These are phyloP conservation scores for Suhomyces xylopsoci DNA, from an alignment of 805 yeast genomes.

Conservation along the genomic window DNA sequence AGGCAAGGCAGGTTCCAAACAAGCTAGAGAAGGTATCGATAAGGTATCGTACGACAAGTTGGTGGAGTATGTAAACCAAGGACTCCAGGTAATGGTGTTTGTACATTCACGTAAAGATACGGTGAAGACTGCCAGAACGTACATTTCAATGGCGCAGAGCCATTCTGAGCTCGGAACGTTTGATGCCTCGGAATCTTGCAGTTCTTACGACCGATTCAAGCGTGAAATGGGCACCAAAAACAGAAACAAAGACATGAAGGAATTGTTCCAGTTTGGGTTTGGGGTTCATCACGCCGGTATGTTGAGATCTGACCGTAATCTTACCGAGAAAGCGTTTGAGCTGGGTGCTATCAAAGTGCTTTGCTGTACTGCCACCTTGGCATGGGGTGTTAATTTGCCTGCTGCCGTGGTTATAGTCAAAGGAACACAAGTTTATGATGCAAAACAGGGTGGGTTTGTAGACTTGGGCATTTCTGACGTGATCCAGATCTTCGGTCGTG, in stretches of 20 bases:
- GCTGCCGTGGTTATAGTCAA: slow-evolving; percentile 96
- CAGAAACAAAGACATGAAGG: slow-evolving; percentile 75
- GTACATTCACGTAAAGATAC: slow-evolving; percentile 97
- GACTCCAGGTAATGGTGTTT: slow-evolving; percentile 92
- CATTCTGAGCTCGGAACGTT: slow-evolving; percentile 55
- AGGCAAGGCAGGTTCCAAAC: slow-evolving; percentile 78
- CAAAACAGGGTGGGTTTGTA: slow-evolving; percentile 90
- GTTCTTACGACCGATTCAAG: slow-evolving; percentile 40
- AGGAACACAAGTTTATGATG: slow-evolving; percentile 94
- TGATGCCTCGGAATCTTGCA: slow-evolving; percentile 48
- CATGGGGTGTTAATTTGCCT: slow-evolving; percentile 99
- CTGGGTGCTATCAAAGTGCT: slow-evolving; percentile 84
- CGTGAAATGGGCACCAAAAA: slow-evolving; percentile 67
- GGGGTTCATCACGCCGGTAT: slow-evolving; percentile 98
- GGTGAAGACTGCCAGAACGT: slow-evolving; percentile 71
- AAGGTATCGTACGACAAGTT: slow-evolving; percentile 73
- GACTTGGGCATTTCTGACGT: slow-evolving; percentile 96
- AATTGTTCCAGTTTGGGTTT: slow-evolving; percentile 75
- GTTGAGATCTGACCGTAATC: slow-evolving; percentile 84
- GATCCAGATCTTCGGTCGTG: slow-evolving; percentile 97
- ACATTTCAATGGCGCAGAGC: slow-evolving; percentile 64
- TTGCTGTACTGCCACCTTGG: slow-evolving; percentile 95
- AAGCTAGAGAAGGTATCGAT: slow-evolving; percentile 71
- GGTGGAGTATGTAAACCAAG: slow-evolving; percentile 59
- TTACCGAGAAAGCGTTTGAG: slow-evolving; percentile 83